Base-by-base conservation (phyloP, 768 basidiomycete genomes). In the Naganishia vaughanmartiniae region DNA sequence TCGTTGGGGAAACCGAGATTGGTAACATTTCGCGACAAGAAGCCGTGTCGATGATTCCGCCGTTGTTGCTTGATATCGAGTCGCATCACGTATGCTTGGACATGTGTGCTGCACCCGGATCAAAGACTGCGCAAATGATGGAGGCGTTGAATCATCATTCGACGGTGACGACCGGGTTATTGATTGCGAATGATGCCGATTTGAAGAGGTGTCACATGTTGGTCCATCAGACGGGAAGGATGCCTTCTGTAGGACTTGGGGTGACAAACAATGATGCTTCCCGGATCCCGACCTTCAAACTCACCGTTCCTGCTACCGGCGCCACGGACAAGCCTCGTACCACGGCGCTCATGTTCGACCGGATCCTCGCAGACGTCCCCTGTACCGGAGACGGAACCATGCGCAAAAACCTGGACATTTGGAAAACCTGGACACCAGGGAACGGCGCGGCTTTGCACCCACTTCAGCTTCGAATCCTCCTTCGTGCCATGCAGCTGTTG, bases 21-120 rank as follows among this genome's bases (percentile, higher is more conserved):
- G 66, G 96, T 56, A 99, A 99, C 75, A 85, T 98, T 56, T 95
- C 93, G 14, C 84, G 96, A 26, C 94, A 97, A 81, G 96, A 99
- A 81, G 93, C 92, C 21, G 96, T 99, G 70, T 95, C 92, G 79
- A 99, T 99, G 96, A 84, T 99, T n/a, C 96, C 96, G 6, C 95
- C 96, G 0, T 86, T 99, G 1, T 88, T 98, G 74, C 86, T 99
- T 39, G 91, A 93, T 67, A 92, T 98, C n/a, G 85, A 91, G 76
- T 92, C 96, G 0, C 90, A 96, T 78, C 95, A 98, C 79, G 88
- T 77, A 63, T 81, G 80, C 68, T 88, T 98, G 76, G 96, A 99
- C 80, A 93, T 95, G 91, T 99, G 96, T 78, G 96, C 96, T 21
- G 95, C 96, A 1, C 96, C 96, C 0, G 96, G 96, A 6, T 96